Base-by-base conservation (phyloP, 2,329 filamentous ascomycete genomes). In the Penicillium sp. region DNA sequence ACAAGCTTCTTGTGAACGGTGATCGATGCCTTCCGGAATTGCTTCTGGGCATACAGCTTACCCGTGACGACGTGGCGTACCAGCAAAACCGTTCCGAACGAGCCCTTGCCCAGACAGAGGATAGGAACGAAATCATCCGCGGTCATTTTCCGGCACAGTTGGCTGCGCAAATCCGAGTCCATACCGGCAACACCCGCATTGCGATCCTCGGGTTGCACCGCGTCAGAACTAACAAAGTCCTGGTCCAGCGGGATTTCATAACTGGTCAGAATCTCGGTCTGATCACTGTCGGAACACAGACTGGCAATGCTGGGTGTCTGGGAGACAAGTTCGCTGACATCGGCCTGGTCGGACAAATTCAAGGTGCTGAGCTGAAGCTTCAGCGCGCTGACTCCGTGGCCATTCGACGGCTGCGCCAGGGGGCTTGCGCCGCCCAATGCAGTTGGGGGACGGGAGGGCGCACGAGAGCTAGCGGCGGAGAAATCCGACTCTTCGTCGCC, bases 1-100 rank as follows among this genome's bases (percentile, higher is more conserved):
- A 99, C 86, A 31, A 97, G 84, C 72, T 92, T 92, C 81, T 96
- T 97, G 76, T 97, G 92, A 38, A 99, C 91, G 1, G 92, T 91
- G 49, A 99, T 80, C 8, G 92, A 96, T 0, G 95, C 94, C 77
- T 99, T 99, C 73, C 93, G 94, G 77, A 99, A 94, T 75, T 97
- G 93, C 79, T 99, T 99, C 78, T 99, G 95, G 1, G 94, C 95
- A 69, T 92, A 99, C 5, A 99, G 83, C 42, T 90, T 87, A 40
- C 94, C 94, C 2, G 92, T 97, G 29, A 85, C 79, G 47, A 86
- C 86, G 77, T 99, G 93, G 76, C 92, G 94, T 57, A 99, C 95
- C 27, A 99, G 83, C 43, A 96, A 79, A 10, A 99, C 95, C 0
- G 93, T 99, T 34, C 94, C 94, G 71, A 94, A 99, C 13, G 94